Evolutionary conservation across 257 asterid genomes (phyloP), one percentile per base, ranked within the genome.

Genomic region (Solanum sejunctum): DNA sequence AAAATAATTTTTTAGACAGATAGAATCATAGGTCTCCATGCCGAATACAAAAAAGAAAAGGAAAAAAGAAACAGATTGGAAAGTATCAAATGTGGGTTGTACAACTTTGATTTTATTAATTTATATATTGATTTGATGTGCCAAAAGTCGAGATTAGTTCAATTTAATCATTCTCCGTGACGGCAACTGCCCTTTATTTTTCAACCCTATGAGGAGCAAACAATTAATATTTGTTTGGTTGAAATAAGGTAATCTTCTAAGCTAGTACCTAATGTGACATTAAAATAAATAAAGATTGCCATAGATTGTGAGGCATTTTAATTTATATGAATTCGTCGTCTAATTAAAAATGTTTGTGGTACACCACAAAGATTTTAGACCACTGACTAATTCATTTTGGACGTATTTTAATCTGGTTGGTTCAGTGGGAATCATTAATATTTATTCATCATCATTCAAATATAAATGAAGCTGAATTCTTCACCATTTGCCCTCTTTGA

Each of bases 111-210:
- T 61, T 45, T 39, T 36, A 36, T 36, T 36, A 36, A 81, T 21
- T 64, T 60, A 36, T 81, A 78, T 51, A 13, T 32, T 12, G 3
- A n/a, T 21, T 61, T 77, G 21, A 47, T 47, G n/a, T 49, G 60
- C 60, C 81, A 49, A 51, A 75, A 49, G 82, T 26, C 17, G 61
- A 52, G 12, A 32, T 63, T 51, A 52, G 82, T 60, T 61, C 47
- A 82, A 23, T 39, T 61, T 61, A 82, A 82, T 82, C 78, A 61
- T 82, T 61, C 84, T 82, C 84, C 78, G 26, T 78, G 82, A 78
- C 64, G 82, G 26, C 49, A 54, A 51, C 82, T 26, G 2, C 23
- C 82, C 43, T 21, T 73, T 73, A 61, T 2, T 45, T 72, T 72
- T 72, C 41, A 45, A 70, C 28, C 10, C 28, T 39, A 39, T 18